Conservation (phyloP, 176 grass and related monocot genomes). For the Thinopyrum elongatum region DNA sequence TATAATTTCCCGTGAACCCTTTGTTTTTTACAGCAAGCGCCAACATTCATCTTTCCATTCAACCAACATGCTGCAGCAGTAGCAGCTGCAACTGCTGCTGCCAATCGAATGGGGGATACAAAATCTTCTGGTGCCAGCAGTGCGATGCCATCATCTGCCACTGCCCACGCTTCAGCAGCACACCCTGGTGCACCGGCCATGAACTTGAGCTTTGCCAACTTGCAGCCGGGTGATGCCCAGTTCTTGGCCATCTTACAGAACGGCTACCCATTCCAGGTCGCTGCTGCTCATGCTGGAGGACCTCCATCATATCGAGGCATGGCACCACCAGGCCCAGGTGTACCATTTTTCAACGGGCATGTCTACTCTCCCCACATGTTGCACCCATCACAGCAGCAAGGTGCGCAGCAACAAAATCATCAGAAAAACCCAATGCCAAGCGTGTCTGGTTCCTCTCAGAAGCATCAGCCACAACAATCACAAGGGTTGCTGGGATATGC, state of each 20-base stretch:
- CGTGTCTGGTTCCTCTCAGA: conserved; percentile 61
- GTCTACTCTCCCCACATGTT: conserved; percentile 81
- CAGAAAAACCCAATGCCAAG: conserved; percentile 56
- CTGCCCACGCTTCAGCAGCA: conserved; percentile 27
- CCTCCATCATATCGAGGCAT: conserved; percentile 68
- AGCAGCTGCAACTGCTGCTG: conserved; percentile 50
- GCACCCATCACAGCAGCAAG: conserved; percentile 77
- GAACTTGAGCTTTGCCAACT: conserved; percentile 88
- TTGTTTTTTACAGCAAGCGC: conserved; percentile 53
- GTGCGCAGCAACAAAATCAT: conserved; percentile 52
- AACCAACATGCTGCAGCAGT: conserved; percentile 68
- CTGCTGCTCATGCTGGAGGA: conserved; percentile 59
- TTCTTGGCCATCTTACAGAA: conserved; percentile 84
- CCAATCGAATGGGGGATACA: conserved; percentile 47
- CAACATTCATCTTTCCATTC: conserved; percentile 82
- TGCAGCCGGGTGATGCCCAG: conserved; percentile 67
- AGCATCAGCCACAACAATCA: conserved; percentile 63
- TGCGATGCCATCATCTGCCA: conserved; percentile 37
- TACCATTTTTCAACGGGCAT: conserved; percentile 87
- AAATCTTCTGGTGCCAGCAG: conserved; percentile 47
- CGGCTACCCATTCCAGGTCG: conserved; percentile 70
- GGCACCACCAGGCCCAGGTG: conserved; percentile 54
- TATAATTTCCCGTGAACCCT: neutral
- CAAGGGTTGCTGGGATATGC: conserved; percentile 55
- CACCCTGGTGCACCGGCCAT: conserved; percentile 50